A percentile compares a stretch with the other conserved stretches of the same genome.
These are phyloP conservation scores for Fusarium verrucosum DNA, from an alignment of 2,329 filamentous ascomycete genomes.

Conservation along the genomic window DNA sequence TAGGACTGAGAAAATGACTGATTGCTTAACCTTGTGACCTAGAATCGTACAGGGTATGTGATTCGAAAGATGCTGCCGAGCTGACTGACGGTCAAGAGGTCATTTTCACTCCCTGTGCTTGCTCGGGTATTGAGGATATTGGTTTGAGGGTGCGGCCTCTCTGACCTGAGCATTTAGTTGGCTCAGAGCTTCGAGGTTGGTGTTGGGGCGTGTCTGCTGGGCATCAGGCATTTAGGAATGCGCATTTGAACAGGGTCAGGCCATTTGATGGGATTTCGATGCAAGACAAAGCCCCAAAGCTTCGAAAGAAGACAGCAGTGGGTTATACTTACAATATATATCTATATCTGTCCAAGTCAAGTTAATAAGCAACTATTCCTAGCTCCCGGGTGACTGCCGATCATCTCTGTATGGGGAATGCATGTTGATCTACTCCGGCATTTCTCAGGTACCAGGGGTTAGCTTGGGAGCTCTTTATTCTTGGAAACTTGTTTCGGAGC, in stretches of 20 bases:
- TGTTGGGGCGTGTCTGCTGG: background rate
- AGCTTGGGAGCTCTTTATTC: background rate
- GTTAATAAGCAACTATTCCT: background rate
- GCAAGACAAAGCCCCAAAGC: background rate
- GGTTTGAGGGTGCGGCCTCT: too few species aligned
- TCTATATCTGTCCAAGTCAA: background rate
- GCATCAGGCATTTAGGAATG: background rate
- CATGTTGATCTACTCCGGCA: background rate
- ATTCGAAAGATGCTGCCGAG: background rate
- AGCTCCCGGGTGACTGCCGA: background rate
- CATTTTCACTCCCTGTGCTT: background rate
- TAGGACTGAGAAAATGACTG: conserved; percentile 2
- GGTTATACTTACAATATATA: background rate
- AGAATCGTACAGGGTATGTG: conserved; percentile 10
- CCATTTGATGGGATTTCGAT: background rate
- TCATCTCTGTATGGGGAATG: background rate
- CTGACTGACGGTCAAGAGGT: background rate
- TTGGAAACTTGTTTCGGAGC: background rate
- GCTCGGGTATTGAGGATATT: background rate
- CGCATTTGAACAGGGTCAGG: background rate
- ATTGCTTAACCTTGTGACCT: conserved; percentile 19
- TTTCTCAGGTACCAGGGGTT: background rate
- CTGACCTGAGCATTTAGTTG: background rate
- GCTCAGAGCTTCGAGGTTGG: background rate
- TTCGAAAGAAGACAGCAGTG: background rate